Conservation (phyloP, 495 filamentous ascomycete species). For the Hypoxylon lienhwacheense region DNA sequence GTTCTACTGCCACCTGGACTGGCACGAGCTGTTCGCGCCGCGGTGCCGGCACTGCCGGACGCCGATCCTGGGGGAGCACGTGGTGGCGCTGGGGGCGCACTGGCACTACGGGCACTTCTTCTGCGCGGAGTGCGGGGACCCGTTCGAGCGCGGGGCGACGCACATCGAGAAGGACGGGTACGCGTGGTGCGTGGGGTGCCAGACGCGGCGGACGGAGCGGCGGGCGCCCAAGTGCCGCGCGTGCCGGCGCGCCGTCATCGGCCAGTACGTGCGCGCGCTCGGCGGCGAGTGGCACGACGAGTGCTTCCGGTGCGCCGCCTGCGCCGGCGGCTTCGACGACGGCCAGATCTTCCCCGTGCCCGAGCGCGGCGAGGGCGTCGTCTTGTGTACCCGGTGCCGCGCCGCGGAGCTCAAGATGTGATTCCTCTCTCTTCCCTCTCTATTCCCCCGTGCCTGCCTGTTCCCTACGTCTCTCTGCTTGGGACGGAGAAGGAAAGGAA, state of each 20-base stretch:
- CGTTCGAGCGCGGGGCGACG: slow-evolving; percentile 77
- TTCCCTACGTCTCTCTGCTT: not conserved
- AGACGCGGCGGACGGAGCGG: slow-evolving; percentile 78
- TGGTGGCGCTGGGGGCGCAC: slow-evolving; percentile 87
- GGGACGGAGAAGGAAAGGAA: not conserved
- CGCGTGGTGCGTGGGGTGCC: slow-evolving; percentile 94
- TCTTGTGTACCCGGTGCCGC: slow-evolving; percentile 55
- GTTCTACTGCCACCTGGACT: slow-evolving; percentile 98
- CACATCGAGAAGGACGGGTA: slow-evolving; percentile 99
- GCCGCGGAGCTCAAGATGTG: slow-evolving; percentile 54
- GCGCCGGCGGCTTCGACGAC: slow-evolving; percentile 56
- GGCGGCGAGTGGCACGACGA: slow-evolving; percentile 91
- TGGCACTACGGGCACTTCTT: slow-evolving; percentile 99
- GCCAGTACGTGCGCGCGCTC: slow-evolving; percentile 81
- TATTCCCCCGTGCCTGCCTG: not conserved
- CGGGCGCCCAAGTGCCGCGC: slow-evolving; percentile 78
- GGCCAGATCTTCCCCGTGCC: slow-evolving; percentile 58
- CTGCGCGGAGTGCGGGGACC: slow-evolving; percentile 98
- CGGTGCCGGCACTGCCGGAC: slow-evolving; percentile 96
- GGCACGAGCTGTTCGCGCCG: slow-evolving; percentile 91
- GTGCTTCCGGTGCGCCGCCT: slow-evolving; percentile 79
- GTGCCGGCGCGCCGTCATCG: slow-evolving; percentile 81
- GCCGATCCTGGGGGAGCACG: slow-evolving; percentile 95
- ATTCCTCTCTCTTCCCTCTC: not conserved
- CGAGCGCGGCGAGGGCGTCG: slow-evolving; percentile 45